These are phyloP conservation scores for Coemansia sp. DNA, from an alignment of 192 early-diverging fungal genomes.

Conservation along the genomic window DNA sequence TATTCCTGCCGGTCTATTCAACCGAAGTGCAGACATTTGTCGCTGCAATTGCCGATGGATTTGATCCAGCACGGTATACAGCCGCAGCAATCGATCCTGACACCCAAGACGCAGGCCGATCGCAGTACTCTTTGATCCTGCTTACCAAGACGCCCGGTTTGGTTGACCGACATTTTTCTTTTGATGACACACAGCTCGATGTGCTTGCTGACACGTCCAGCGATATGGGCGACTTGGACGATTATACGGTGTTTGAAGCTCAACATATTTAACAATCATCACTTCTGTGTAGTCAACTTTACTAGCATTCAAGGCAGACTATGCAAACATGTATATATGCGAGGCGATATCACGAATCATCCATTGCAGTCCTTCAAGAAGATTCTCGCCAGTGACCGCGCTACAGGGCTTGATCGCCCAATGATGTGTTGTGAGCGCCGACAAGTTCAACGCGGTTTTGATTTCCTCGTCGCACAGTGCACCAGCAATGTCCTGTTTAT, in stretches of 20 bases:
- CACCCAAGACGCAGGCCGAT: neutral
- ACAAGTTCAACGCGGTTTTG: conserved; percentile 66
- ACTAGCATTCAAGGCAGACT: conserved; percentile 10
- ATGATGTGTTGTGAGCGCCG: conserved; percentile 79
- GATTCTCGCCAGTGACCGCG: conserved; percentile 70
- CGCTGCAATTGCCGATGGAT: conserved; percentile 24
- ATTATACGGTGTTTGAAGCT: conserved; percentile 40
- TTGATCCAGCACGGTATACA: conserved; percentile 38
- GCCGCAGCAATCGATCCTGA: conserved; percentile 6
- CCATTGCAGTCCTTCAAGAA: conserved; percentile 94
- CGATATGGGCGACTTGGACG: conserved; percentile 6
- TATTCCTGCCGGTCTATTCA: conserved; percentile 47
- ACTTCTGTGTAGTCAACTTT: neutral
- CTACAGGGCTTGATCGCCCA: conserved; percentile 91
- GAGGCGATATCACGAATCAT: conserved; percentile 85
- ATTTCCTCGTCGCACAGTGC: conserved; percentile 75
- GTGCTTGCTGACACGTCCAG: neutral
- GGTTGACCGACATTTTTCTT: conserved; percentile 28
- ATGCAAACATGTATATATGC: conserved; percentile 79
- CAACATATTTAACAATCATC: conserved; percentile 5
- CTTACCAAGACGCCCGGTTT: conserved; percentile 37
- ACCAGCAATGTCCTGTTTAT: conserved; percentile 94
- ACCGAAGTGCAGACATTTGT: conserved; percentile 43
- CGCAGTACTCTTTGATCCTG: conserved; percentile 12
- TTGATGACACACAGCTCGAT: conserved; percentile 10